These are phyloP conservation scores for Trichoderma gracile DNA, from an alignment of 2,329 filamentous ascomycete genomes.

Conservation along the genomic window DNA sequence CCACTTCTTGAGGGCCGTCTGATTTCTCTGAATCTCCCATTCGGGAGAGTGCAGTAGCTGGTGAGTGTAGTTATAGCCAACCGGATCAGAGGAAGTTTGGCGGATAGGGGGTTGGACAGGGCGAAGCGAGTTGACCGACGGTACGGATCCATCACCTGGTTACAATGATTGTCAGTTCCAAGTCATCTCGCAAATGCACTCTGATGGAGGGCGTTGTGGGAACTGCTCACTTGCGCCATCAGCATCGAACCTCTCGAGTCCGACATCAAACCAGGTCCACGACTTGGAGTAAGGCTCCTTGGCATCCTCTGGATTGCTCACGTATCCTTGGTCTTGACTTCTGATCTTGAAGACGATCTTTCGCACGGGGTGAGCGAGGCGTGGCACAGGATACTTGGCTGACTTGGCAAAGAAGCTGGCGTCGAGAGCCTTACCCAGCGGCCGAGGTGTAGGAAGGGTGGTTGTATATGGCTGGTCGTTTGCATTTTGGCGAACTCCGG, in stretches of 20 bases:
- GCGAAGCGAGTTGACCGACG: constrained; percentile 39
- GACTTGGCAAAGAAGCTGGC: constrained; percentile 37
- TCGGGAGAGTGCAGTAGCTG: constrained; percentile 39
- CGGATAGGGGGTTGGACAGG: constrained; percentile 40
- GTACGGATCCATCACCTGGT: constrained; percentile 26
- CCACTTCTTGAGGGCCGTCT: constrained; percentile 38
- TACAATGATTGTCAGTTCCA: not conserved
- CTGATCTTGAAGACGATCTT: constrained; percentile 62
- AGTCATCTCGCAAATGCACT: not conserved
- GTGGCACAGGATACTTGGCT: constrained; percentile 43
- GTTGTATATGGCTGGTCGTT: constrained; percentile 32
- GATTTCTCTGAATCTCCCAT: constrained; percentile 53
- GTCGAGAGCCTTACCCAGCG: constrained; percentile 34
- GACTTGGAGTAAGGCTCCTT: constrained; percentile 45
- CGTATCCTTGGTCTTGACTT: constrained; percentile 62
- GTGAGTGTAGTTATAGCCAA: constrained; percentile 41
- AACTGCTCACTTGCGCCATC: constrained; percentile 26
- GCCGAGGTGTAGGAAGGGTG: constrained; percentile 35
- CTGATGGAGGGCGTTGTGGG: not conserved
- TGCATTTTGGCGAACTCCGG: constrained; percentile 33
- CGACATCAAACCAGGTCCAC: constrained; percentile 65
- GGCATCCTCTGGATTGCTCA: constrained; percentile 32
- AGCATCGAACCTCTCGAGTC: constrained; percentile 56
- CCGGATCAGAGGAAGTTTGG: constrained; percentile 23
- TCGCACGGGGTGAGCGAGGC: constrained; percentile 52